phyloP scores from a whole-genome alignment of 2,329 filamentous ascomycete genomes.

The Diplodia seriata region DNA sequence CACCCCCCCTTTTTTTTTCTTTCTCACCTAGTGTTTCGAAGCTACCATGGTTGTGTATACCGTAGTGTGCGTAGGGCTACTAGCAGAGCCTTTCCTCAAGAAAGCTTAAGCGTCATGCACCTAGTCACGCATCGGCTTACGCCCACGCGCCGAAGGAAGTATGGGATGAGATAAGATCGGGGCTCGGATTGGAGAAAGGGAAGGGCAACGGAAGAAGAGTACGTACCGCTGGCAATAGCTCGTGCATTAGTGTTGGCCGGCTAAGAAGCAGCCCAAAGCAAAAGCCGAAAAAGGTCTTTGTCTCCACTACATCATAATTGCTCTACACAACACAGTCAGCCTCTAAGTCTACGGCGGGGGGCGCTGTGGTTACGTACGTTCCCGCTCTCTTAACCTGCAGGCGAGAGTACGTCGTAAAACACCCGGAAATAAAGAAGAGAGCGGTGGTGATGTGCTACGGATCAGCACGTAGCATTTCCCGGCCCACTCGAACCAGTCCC shows the following conservation, averaged over 20 bases:
- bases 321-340: neutral
- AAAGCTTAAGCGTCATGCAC: neutral
- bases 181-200: too few relatives aligned
- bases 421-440: neutral
- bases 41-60: neutral
- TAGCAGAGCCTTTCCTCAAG: neutral
- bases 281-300: neutral
- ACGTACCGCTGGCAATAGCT: constrained; percentile 1
- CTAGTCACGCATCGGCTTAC: neutral
- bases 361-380: neutral
- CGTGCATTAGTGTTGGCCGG: constrained; percentile 1
- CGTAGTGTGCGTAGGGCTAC: neutral
- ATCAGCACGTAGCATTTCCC: neutral
- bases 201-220: neutral
- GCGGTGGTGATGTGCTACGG: too few relatives aligned
- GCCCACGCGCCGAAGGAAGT: neutral
- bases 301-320: neutral
- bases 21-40: neutral
- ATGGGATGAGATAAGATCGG: neutral
- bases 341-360: neutral
- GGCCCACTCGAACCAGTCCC: neutral
- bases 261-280: neutral
- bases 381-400: neutral
- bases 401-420: neutral
- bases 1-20: neutral